Percentiles rank a stretch among this genome's conserved stretches.
phyloP scores from a whole-genome alignment of 768 basidiomycete species.

The Rhodotorula babjevae region DNA sequence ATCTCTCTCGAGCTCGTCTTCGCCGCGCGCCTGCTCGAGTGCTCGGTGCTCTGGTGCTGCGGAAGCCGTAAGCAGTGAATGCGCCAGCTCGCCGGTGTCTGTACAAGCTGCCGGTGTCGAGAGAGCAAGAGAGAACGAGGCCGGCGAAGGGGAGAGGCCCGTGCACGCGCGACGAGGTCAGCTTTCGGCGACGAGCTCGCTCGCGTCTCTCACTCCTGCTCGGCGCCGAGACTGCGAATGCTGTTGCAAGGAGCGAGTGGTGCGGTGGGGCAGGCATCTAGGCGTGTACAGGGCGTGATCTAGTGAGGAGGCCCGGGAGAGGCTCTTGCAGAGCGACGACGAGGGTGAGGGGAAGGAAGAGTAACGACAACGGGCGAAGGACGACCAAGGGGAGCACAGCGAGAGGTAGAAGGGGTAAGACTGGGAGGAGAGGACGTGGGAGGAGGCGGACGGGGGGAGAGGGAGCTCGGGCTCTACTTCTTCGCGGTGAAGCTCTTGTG shows the following conservation, averaged over 20 bases:
- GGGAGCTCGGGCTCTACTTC: neutral
- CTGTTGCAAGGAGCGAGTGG: neutral
- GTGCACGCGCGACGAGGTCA: too few species aligned
- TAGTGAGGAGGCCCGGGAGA: neutral
- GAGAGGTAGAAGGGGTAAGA: neutral
- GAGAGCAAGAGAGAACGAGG: too few species aligned
- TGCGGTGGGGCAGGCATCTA: neutral
- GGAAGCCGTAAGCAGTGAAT: too few species aligned
- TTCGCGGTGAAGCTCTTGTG: slow-evolving; percentile 15
- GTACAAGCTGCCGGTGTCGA: too few species aligned
- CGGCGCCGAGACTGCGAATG: neutral
- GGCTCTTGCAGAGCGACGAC: neutral
- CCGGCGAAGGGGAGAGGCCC: too few species aligned
- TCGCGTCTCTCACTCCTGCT: too few species aligned
- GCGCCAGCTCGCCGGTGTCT: too few species aligned
- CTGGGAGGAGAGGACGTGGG: neutral
- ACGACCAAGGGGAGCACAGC: neutral
- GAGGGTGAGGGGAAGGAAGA: neutral
- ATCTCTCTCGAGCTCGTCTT: too few species aligned
- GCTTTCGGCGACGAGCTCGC: too few species aligned
- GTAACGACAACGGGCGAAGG: neutral
- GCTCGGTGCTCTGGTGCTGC: too few species aligned
- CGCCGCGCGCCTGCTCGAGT: too few species aligned
- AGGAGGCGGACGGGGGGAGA: neutral
- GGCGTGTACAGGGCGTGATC: neutral